phyloP scores from a whole-genome alignment of 1,284 basidiomycete species.

The Pseudozyma sp. region DNA sequence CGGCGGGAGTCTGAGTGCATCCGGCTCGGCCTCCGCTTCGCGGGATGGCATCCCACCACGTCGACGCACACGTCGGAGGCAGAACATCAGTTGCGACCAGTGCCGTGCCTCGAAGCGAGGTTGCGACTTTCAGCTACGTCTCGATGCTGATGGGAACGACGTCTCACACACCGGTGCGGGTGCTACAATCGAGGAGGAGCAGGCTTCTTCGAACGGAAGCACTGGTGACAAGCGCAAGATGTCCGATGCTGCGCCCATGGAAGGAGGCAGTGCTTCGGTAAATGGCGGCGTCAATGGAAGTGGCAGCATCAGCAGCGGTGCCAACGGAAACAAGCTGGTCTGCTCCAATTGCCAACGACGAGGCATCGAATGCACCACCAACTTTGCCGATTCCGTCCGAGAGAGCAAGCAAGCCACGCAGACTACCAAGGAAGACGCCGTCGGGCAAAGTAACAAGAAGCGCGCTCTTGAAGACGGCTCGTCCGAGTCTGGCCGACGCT shows the following conservation, averaged over 20 bases:
- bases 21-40: constrained; percentile 15
- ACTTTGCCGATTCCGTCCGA: constrained; percentile 51
- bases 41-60: constrained; percentile 42
- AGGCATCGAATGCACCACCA: constrained; percentile 53
- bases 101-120: constrained; percentile 53
- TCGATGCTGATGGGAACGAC: constrained; percentile 50
- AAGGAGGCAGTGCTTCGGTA: background rate
- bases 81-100: constrained; percentile 57
- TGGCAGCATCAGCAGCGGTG: background rate
- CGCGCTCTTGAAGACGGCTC: constrained; percentile 35
- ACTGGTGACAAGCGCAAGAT: constrained; percentile 49
- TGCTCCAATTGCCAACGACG: constrained; percentile 54
- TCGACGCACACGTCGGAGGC: constrained; percentile 41
- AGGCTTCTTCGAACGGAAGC: constrained; percentile 4
- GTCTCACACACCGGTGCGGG: constrained; percentile 5
- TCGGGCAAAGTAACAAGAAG: constrained; percentile 35
- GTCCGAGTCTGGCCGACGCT: constrained; percentile 35
- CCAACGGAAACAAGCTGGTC: constrained; percentile 25
- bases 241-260: constrained; percentile 33
- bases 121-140: constrained; percentile 50
- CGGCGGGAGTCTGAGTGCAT: background rate
- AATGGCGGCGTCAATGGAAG: no score
- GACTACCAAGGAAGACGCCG: constrained; percentile 29
- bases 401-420: constrained; percentile 46
- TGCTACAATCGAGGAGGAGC: constrained; percentile 12